These are phyloP conservation scores for Citrus reticulata DNA, from an alignment of 345 rosid species.

Conservation along the genomic window DNA sequence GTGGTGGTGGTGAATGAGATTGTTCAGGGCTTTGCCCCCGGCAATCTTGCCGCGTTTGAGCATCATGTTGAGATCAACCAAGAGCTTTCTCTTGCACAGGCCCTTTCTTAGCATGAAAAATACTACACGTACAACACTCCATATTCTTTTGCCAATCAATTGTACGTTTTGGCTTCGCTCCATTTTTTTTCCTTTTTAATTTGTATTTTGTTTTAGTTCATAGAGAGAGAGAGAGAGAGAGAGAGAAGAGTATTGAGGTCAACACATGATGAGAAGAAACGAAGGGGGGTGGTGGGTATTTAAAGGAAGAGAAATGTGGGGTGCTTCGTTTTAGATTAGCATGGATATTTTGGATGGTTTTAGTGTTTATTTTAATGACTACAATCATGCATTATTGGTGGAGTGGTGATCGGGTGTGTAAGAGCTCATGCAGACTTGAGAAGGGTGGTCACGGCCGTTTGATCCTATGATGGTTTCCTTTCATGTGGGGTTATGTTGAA, in stretches of 20 bases:
- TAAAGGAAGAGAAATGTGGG: slow-evolving; percentile 27
- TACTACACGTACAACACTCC: slow-evolving; percentile 58
- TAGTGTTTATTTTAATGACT: background rate
- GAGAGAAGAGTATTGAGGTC: background rate
- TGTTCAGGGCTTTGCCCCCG: slow-evolving; percentile 45
- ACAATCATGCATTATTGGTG: slow-evolving; percentile 3
- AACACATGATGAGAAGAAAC: slow-evolving; percentile 20
- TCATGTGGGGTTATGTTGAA: background rate
- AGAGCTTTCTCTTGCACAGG: slow-evolving; percentile 53
- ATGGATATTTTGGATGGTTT: background rate
- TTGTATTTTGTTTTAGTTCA: background rate
- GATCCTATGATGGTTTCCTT: background rate
- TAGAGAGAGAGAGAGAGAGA: slow-evolving; percentile 6
- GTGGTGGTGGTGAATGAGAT: slow-evolving; percentile 56
- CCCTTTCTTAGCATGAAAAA: slow-evolving; percentile 73
- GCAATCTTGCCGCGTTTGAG: slow-evolving; percentile 83
- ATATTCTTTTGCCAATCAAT: slow-evolving; percentile 48
- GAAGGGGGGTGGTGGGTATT: slow-evolving; percentile 20
- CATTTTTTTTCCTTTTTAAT: slow-evolving; percentile 7
- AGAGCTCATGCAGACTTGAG: background rate
- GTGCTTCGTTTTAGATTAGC: background rate
- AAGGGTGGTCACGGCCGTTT: background rate
- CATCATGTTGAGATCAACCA: slow-evolving; percentile 67
- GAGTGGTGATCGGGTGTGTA: background rate
- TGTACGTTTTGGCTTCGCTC: slow-evolving; percentile 47